These are phyloP conservation scores for Hyphodiscus hymeniophilus DNA, from an alignment of 495 filamentous ascomycete genomes.

Conservation along the genomic window DNA sequence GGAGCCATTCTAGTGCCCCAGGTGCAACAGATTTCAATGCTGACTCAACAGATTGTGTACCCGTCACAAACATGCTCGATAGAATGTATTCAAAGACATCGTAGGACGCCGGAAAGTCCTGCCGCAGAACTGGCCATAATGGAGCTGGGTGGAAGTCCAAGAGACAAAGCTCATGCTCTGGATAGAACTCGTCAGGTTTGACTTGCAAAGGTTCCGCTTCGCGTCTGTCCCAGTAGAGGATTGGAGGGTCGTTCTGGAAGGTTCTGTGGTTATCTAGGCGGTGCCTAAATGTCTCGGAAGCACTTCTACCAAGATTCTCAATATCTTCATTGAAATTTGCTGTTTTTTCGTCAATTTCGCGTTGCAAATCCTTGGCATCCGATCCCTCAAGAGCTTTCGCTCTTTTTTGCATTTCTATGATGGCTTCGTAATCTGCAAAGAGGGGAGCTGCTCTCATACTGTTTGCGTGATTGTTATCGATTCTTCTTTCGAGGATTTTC, in stretches of 20 bases:
- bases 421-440: not conserved
- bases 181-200: slow-evolving; percentile 13
- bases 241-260: slow-evolving; percentile 4
- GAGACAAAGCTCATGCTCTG: slow-evolving; percentile 13
- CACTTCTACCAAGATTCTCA: too few relatives aligned
- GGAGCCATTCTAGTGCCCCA: slow-evolving; percentile 35
- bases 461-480: not conserved
- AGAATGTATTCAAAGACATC: slow-evolving; percentile 20
- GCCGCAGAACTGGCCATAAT: slow-evolving; percentile 15
- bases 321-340: not conserved
- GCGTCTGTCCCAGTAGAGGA: slow-evolving; percentile 19
- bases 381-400: not conserved
- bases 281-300: too few relatives aligned
- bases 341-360: slow-evolving; percentile 2
- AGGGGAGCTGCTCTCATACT: not conserved
- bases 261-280: not conserved
- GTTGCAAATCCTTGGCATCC: slow-evolving; percentile 3
- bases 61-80: slow-evolving; percentile 1
- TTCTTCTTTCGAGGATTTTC: not conserved
- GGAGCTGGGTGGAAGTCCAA: slow-evolving; percentile 21
- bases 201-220: slow-evolving; percentile 19
- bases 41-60: slow-evolving; percentile 4
- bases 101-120: slow-evolving; percentile 9
- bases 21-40: slow-evolving; percentile 15
- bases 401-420: not conserved